Evolutionary conservation across 305 asterid genomes (phyloP), one percentile per base, ranked within the genome.

Genomic region (Stenogyne calaminthoides): DNA sequence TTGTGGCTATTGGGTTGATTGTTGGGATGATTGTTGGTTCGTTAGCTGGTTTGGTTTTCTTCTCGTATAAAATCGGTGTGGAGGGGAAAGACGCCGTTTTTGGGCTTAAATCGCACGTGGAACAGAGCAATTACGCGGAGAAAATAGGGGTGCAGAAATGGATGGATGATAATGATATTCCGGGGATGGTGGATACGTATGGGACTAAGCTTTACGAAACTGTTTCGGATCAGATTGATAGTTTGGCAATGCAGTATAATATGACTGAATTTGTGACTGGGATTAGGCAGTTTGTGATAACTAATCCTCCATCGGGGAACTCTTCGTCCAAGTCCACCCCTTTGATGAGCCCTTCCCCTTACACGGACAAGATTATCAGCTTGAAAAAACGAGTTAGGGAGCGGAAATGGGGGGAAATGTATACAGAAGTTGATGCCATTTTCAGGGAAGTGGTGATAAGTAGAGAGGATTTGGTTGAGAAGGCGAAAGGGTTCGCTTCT

Each of bases 131-230:
- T 18, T 94, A 94, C 18, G 83, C 98, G 8, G 99, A 94, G 88
- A 92, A 76, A 71, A 90, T 94, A 0, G 99, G 98, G 5, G 83
- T 94, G 11, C 87, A 78, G 84, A 78, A 90, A 76, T 94, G 99
- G 99, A 91, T 95, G 96, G 98, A 92, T n/a, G 98, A 95, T 58
- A 90, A 92, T 64, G 97, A 92, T 74, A 89, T 95, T 25, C 91
- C 99, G 0, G 94, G 88, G 19, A 87, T 89, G 94, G 88, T 95
- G 76, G 98, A 92, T 69, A 89, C 58, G 84, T 92, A 92, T 62
- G 78, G 91, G 0, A 76, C 96, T 3, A 86, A 91, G 83, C 71
- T 89, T 5, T 95, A 92, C 47, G 98, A 88, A 71, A 90, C 99
- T 0, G 92, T 95, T 6, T 89, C 86, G 2, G 88, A 83, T 12